These are phyloP conservation scores for Lachancea fermentati DNA, from an alignment of 805 yeast species.

Conservation along the genomic window DNA sequence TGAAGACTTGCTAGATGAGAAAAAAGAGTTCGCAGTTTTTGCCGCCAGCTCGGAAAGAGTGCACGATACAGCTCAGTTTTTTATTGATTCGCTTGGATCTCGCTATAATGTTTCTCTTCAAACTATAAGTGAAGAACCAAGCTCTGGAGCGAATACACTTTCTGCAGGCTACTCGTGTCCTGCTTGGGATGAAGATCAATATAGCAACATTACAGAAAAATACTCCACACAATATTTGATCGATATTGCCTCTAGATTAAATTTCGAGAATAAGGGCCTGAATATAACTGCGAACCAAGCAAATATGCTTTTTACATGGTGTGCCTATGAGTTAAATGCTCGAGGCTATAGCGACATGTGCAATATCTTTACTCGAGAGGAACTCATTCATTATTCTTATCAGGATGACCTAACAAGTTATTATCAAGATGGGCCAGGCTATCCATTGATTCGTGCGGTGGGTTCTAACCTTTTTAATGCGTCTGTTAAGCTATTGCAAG, in stretches of 20 bases:
- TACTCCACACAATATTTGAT: constrained; percentile 37
- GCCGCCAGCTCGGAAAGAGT: constrained; percentile 44
- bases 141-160: constrained; percentile 45
- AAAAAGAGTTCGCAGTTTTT: constrained; percentile 40
- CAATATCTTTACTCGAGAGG: constrained; percentile 60
- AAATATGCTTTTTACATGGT: constrained; percentile 47
- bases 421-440: constrained; percentile 61
- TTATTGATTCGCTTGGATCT: constrained; percentile 36
- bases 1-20: constrained; percentile 35
- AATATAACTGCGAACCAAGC: constrained; percentile 51
- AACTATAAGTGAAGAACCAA: constrained; percentile 37
- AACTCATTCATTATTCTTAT: constrained; percentile 59
- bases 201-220: constrained; percentile 13
- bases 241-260: constrained; percentile 53
- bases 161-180: constrained; percentile 43
- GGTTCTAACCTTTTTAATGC: constrained; percentile 57
- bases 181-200: constrained; percentile 29
- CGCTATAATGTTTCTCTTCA: constrained; percentile 28
- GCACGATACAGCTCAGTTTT: constrained; percentile 45
- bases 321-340: constrained; percentile 72
- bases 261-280: constrained; percentile 48
- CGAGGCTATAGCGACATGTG: constrained; percentile 65
- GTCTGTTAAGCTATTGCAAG: constrained; percentile 44
- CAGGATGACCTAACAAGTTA: constrained; percentile 52
- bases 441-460: constrained; percentile 48